Percentiles rank a stretch among this genome's conserved stretches.
These are phyloP conservation scores for Pulveroboletus sp. DNA, from an alignment of 1,284 basidiomycete species.

Conservation along the genomic window DNA sequence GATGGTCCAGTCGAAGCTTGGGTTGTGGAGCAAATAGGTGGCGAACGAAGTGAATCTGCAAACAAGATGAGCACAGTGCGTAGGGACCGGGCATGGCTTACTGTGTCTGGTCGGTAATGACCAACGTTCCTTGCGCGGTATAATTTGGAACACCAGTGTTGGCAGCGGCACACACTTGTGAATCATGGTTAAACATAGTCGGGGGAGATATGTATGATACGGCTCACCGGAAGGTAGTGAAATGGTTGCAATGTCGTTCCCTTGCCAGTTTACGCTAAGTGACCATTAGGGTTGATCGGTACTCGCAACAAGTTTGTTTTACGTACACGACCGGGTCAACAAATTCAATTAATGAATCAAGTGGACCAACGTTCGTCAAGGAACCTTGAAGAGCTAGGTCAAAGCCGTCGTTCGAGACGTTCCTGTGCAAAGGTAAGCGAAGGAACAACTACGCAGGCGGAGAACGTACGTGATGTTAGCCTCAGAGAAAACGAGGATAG, in stretches of 20 bases:
- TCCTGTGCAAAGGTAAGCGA: constrained; percentile 42
- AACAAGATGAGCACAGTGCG: neutral
- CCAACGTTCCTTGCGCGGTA: constrained; percentile 49
- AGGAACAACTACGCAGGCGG: constrained; percentile 46
- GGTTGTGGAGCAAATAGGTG: constrained; percentile 65
- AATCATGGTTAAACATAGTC: neutral
- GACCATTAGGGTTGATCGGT: constrained; percentile 7
- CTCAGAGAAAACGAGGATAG: constrained; percentile 55
- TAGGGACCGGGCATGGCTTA: constrained; percentile 32
- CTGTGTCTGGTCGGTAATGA: constrained; percentile 53
- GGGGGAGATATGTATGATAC: neutral
- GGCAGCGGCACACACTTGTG: constrained; percentile 66
- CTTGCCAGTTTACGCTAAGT: constrained; percentile 63
- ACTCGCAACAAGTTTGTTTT: constrained; percentile 10
- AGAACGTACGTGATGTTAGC: constrained; percentile 60
- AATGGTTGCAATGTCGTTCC: constrained; percentile 67
- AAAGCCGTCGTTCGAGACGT: constrained; percentile 65
- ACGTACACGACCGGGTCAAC: constrained; percentile 53
- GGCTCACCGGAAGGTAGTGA: constrained; percentile 55
- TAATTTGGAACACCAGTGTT: constrained; percentile 70
- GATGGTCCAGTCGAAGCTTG: constrained; percentile 71
- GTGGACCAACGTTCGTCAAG: constrained; percentile 60
- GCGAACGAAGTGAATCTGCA: constrained; percentile 68
- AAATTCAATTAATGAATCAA: constrained; percentile 67
- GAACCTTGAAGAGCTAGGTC: constrained; percentile 59